Conservation (phyloP, 257 asterid genomes). For the Anisodus acutangulus region DNA sequence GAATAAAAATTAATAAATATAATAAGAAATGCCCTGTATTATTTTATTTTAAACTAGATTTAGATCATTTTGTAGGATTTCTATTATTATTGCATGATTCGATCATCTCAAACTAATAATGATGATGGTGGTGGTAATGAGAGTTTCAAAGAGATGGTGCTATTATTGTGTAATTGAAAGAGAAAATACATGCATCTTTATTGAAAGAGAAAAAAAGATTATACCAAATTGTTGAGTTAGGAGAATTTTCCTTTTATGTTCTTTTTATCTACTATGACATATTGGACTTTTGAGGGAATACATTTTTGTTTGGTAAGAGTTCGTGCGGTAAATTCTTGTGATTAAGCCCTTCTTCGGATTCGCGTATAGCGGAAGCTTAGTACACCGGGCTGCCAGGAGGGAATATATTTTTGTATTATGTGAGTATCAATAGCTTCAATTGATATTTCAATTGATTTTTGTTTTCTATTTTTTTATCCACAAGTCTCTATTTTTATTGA, state of each 20-base stretch:
- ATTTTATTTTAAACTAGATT: background rate
- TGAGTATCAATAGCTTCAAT: background rate
- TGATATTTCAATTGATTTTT: too few species aligned
- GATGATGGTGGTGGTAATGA: background rate
- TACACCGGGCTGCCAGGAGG: too few species aligned
- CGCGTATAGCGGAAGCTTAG: too few species aligned
- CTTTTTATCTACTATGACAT: background rate
- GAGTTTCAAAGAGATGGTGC: constrained; percentile 1
- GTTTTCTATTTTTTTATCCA: too few species aligned
- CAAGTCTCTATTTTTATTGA: too few species aligned
- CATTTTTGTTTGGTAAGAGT: background rate
- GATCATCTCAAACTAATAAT: background rate
- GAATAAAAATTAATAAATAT: background rate
- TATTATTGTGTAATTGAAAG: background rate
- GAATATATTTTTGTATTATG: background rate
- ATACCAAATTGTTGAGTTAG: background rate
- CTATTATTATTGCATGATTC: background rate
- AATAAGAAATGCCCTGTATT: background rate
- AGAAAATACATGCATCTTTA: background rate
- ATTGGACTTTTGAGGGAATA: background rate
- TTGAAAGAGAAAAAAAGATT: background rate
- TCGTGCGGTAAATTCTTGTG: too few species aligned
- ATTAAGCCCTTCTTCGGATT: too few species aligned
- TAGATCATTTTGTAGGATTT: background rate
- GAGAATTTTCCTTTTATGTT: background rate